Percentiles rank a stretch among this genome's conserved stretches.
Evolutionary conservation across 345 rosid genomes (phyloP).

Genomic region (Eucalyptus urophylla): DNA sequence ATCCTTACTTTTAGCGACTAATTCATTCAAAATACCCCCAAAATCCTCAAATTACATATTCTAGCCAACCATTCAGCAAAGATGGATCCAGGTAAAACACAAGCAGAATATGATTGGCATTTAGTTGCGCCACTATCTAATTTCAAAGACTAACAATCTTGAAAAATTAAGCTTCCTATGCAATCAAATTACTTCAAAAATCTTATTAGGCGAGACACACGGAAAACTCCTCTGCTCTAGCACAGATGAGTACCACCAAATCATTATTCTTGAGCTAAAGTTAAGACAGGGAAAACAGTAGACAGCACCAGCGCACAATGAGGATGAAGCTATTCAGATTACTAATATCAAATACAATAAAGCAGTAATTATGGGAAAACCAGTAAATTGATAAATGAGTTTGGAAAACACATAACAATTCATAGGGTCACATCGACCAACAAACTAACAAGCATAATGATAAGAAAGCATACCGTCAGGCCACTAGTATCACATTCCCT

Average conservation of each 20-base stretch:
- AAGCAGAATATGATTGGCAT: not conserved
- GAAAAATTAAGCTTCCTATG: not conserved
- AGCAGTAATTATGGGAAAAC: not conserved
- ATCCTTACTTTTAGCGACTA: not conserved
- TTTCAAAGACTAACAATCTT: not conserved
- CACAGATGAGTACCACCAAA: not conserved
- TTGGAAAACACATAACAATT: not conserved
- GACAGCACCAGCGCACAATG: not conserved
- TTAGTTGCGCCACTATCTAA: not conserved
- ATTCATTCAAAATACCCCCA: not conserved
- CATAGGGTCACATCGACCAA: not conserved
- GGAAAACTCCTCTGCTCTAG: not conserved
- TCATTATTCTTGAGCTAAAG: not conserved
- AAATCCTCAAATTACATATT: not conserved
- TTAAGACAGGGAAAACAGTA: not conserved
- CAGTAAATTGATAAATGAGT: not conserved
- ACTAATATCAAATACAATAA: not conserved
- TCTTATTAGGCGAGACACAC: not conserved
- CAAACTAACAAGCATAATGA: not conserved
- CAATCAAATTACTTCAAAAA: not conserved
- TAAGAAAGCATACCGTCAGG: conserved; percentile 37
- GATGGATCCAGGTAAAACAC: not conserved
- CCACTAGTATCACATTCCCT: conserved; percentile 45
- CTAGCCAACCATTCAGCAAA: not conserved
- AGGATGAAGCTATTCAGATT: not conserved